Percentiles rank a stretch among this genome's conserved stretches.
Evolutionary conservation across 1,139 yeast species (phyloP).

Genomic region (Magnusiomyces magnusii): DNA sequence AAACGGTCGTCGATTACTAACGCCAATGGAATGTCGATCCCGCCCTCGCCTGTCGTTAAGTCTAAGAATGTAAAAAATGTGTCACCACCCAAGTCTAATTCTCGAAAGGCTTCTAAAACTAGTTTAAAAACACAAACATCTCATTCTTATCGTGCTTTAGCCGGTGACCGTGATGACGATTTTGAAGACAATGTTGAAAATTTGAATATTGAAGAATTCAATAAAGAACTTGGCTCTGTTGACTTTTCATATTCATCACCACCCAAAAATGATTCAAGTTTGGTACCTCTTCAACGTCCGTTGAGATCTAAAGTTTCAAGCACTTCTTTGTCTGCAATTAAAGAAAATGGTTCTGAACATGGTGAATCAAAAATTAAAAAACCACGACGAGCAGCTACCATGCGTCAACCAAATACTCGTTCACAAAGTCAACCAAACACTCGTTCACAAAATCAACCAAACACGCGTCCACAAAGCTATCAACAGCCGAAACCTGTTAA

Average conservation of each 20-base stretch:
- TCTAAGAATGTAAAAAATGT: too few species aligned
- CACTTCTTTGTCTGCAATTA: not conserved
- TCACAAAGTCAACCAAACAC: not conserved
- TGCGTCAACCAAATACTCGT: too few species aligned
- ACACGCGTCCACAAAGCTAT: not conserved
- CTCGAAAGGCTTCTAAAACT: too few species aligned
- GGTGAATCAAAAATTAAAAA: not conserved
- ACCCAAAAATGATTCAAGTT: not conserved
- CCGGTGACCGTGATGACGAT: not conserved
- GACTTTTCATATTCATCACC: too few species aligned
- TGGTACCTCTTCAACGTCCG: not conserved
- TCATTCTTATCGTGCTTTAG: slow-evolving; percentile 7
- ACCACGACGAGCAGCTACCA: too few species aligned
- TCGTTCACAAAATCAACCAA: not conserved
- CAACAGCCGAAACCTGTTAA: not conserved
- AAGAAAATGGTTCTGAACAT: not conserved
- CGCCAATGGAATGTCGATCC: not conserved
- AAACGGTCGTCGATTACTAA: not conserved
- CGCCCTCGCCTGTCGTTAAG: not conserved
- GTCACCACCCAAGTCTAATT: slow-evolving; percentile 1
- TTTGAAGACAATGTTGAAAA: slow-evolving; percentile 20
- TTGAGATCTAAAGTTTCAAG: not conserved
- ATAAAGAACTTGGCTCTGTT: too few species aligned
- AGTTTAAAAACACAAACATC: too few species aligned
- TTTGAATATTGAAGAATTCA: slow-evolving; percentile 27